Evolutionary conservation across 768 basidiomycete species (phyloP).

Genomic region (Rhodosporidiobolus sp.): DNA sequence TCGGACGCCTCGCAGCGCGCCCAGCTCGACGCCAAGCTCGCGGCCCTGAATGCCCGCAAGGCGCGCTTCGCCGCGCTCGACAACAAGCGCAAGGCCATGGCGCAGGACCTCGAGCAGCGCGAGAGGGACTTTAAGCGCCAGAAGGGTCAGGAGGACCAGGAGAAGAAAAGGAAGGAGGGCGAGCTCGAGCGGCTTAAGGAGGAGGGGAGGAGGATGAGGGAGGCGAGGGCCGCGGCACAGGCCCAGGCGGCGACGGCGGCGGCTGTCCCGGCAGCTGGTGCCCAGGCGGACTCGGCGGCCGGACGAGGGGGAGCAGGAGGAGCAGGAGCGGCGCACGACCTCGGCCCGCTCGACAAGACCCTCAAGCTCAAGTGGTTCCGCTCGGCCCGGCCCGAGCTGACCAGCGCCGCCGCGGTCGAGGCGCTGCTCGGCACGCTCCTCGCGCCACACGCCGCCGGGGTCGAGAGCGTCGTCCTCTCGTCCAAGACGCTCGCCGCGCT

Average conservation of each 20-base stretch:
- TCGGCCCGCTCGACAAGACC: conserved; percentile 43
- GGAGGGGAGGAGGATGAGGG: conserved; percentile 39
- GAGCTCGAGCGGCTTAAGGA: conserved; percentile 41
- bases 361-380: conserved; percentile 41
- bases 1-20: conserved; percentile 36
- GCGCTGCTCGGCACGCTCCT: not conserved
- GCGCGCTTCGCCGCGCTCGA: conserved; percentile 41
- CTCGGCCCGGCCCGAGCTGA: not conserved
- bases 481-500: conserved; percentile 25
- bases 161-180: conserved; percentile 13
- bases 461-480: conserved; percentile 40
- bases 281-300: not conserved
- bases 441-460: not conserved
- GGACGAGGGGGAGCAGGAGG: not conserved
- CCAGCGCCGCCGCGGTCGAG: not conserved
- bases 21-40: conserved; percentile 32
- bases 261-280: not conserved
- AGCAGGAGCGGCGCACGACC: conserved; percentile 10
- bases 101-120: conserved; percentile 35
- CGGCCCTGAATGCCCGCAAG: conserved; percentile 32
- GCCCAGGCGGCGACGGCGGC: not conserved
- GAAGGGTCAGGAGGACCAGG: conserved; percentile 25
- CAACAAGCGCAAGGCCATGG: conserved; percentile 41
- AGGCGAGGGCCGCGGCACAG: conserved; percentile 6
- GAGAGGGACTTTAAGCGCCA: conserved; percentile 40